These are phyloP conservation scores for Patellaria atrata DNA, from an alignment of 495 filamentous ascomycete genomes.

Conservation along the genomic window DNA sequence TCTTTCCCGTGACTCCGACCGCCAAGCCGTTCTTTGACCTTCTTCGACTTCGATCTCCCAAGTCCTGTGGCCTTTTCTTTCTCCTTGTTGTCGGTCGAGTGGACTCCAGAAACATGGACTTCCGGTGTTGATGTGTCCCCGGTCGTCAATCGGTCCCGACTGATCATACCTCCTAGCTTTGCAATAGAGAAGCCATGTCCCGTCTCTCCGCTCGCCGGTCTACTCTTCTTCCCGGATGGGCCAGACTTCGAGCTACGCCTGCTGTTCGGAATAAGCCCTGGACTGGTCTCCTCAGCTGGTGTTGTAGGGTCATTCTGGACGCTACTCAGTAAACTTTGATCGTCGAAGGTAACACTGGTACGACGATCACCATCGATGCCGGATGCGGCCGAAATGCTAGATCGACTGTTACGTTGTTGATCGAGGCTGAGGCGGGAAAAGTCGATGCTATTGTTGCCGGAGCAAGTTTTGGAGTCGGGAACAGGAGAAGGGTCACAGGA, in stretches of 20 bases:
- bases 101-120: constrained; percentile 7
- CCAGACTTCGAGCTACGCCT: constrained; percentile 44
- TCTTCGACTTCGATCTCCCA: constrained; percentile 28
- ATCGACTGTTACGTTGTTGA: constrained; percentile 6
- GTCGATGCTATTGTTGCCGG: not conserved
- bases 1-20: constrained; percentile 25
- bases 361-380: constrained; percentile 10
- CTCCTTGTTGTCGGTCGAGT: constrained; percentile 9
- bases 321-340: constrained; percentile 7
- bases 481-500: too few species aligned
- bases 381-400: constrained; percentile 13
- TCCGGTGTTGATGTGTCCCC: not conserved
- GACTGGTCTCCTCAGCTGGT: constrained; percentile 37
- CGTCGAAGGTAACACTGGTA: constrained; percentile 15
- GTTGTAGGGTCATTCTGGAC: constrained; percentile 30
- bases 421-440: constrained; percentile 1
- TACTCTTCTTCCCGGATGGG: constrained; percentile 39
- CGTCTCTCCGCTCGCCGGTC: constrained; percentile 49
- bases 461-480: not conserved
- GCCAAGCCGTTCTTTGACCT: constrained; percentile 28
- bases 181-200: constrained; percentile 53
- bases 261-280: constrained; percentile 34
- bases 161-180: constrained; percentile 38
- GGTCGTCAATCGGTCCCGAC: constrained; percentile 17
- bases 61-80: constrained; percentile 23